These are phyloP conservation scores for Exophiala mesophila DNA, from an alignment of 2,329 filamentous ascomycete species.

Conservation along the genomic window DNA sequence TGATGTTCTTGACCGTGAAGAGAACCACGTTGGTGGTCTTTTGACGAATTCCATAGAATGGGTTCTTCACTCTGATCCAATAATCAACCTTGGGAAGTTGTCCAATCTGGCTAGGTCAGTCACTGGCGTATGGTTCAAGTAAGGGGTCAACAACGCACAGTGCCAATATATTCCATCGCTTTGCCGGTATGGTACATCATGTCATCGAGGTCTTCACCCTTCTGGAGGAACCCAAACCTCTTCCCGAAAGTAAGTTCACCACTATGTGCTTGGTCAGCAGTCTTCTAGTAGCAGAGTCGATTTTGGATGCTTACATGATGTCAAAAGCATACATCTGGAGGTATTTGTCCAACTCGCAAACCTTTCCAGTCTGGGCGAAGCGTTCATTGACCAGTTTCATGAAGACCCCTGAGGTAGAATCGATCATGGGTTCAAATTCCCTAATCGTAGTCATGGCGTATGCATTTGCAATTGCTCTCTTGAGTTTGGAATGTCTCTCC, in stretches of 20 bases:
- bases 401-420: conserved; percentile 44
- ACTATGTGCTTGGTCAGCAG: background rate
- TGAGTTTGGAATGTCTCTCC: conserved; percentile 4
- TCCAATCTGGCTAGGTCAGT: conserved; percentile 3
- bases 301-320: conserved; percentile 50
- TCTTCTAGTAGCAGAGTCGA: too few relatives aligned
- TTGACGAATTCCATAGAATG: conserved; percentile 56
- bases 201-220: conserved; percentile 63
- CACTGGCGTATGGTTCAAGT: too few relatives aligned
- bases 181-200: conserved; percentile 7
- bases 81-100: conserved; percentile 12
- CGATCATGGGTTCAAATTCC: conserved; percentile 13
- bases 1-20: conserved; percentile 5
- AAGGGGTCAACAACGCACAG: too few relatives aligned
- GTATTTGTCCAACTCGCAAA: conserved; percentile 43
- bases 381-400: conserved; percentile 40
- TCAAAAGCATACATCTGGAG: conserved; percentile 78
- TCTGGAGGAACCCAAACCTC: conserved; percentile 68
- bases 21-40: conserved; percentile 56
- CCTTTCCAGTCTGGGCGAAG: background rate
- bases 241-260: conserved; percentile 45
- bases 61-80: conserved; percentile 65
- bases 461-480: conserved; percentile 9
- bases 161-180: conserved; percentile 16
- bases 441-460: conserved; percentile 11